Evolutionary conservation across 148 eudicot genomes (phyloP), one percentile per base, ranked within the genome.

Genomic region (Rhododendron vialii): DNA sequence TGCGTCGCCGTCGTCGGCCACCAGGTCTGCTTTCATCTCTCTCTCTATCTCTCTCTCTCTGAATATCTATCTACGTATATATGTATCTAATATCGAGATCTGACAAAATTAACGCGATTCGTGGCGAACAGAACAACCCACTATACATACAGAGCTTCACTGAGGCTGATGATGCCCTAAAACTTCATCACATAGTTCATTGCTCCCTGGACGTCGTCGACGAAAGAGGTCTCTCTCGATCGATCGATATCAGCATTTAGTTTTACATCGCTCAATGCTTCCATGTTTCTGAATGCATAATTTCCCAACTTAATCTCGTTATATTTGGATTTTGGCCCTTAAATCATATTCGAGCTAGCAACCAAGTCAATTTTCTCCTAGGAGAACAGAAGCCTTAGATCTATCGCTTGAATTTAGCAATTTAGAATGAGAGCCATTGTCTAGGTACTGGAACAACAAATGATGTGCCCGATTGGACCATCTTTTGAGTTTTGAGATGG

Each of bases 121-220:
- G 22, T 45, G 84, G 71, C 75, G 74, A 69, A 61, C 94, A 98
- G 98, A 98, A 98, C 90, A 98, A 98, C 88, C 98, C 99, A 3
- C 89, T 95, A 3, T 98, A 98, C 84, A 93, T 98, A 35, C 99
- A 98, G 87, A 98, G 98, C 88, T 98, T 98, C 90, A 98, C 98
- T 0, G 98, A 95, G 83, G 96, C 94, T 8, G 99, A 98, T 73
- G 99, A 98, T 89, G 96, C 98, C 8, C 95, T 98, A 75, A 98
- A 98, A 91, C 98, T 98, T 86, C 98, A 98, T 89, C 98, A 98
- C 94, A 98, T 98, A 26, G 99, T 98, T 69, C 98, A 98, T 77
- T 98, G 99, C 90, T 98, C 99, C 61, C 90, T 98, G 71, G 99
- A 98, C 11, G 99, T 98, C 26, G 93, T 98, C 48, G 99, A 98